Conservation (phyloP, 371 early-diverging fungal genomes). For the Circinella minor region DNA sequence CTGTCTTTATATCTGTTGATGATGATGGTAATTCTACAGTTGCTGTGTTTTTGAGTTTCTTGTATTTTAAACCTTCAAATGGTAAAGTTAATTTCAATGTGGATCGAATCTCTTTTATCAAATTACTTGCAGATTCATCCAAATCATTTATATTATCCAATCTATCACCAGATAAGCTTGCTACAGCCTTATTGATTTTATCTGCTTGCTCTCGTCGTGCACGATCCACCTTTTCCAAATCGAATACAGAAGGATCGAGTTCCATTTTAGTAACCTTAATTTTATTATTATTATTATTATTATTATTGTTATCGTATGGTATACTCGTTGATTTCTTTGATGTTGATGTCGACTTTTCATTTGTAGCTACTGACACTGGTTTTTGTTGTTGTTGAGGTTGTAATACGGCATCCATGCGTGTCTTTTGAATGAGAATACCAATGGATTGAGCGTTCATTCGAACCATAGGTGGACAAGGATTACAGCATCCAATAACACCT, state of each 20-base stretch:
- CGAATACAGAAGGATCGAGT: conserved; percentile 38
- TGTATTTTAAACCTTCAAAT: conserved; percentile 27
- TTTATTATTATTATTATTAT: background rate
- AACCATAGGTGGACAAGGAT: conserved; percentile 84
- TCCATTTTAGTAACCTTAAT: conserved; percentile 3
- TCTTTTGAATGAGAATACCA: conserved; percentile 64
- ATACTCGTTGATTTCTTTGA: conserved; percentile 1
- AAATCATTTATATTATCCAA: conserved; percentile 1
- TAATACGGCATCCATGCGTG: conserved; percentile 45
- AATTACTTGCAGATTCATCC: conserved; percentile 30
- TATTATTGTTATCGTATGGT: background rate
- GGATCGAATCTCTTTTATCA: conserved; percentile 36
- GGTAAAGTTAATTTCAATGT: conserved; percentile 32
- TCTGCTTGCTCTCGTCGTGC: conserved; percentile 26
- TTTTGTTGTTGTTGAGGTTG: conserved; percentile 23
- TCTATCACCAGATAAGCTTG: conserved; percentile 52
- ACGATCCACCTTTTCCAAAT: conserved; percentile 34
- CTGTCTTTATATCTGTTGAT: background rate
- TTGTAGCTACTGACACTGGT: background rate
- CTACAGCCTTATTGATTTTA: conserved; percentile 38
- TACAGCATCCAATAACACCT: conserved; percentile 80
- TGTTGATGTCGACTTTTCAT: background rate
- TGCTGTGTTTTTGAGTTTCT: conserved; percentile 9
- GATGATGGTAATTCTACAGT: conserved; percentile 26
- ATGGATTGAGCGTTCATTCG: conserved; percentile 83